A percentile compares a stretch with the other conserved stretches of the same genome.
phyloP scores from a whole-genome alignment of 1,284 basidiomycete genomes.

The Fomitopsis palustris region DNA sequence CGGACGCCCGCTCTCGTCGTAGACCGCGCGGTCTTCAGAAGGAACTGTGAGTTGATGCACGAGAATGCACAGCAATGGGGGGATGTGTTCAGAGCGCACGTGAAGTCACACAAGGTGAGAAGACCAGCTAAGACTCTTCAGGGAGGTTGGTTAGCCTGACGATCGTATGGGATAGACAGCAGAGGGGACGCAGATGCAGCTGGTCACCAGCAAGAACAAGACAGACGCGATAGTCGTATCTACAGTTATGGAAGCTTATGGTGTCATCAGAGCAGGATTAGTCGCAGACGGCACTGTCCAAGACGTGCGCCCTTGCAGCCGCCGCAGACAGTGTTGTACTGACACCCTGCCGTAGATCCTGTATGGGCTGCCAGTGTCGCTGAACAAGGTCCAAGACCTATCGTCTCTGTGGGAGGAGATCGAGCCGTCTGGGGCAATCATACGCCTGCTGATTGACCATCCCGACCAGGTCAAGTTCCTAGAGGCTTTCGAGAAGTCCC shows the following conservation, averaged over 20 bases:
- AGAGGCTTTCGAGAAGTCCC: slow-evolving; percentile 49
- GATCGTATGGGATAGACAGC: slow-evolving; percentile 45
- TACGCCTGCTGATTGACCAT: slow-evolving; percentile 77
- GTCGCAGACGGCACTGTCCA: slow-evolving; percentile 72
- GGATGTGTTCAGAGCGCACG: slow-evolving; percentile 73
- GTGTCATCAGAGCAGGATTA: slow-evolving; percentile 65
- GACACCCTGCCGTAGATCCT: slow-evolving; percentile 52
- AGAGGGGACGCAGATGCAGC: slow-evolving; percentile 71
- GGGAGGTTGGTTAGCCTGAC: background rate
- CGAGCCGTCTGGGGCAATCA: slow-evolving; percentile 44
- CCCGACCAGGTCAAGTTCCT: slow-evolving; percentile 67
- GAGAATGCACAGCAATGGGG: slow-evolving; percentile 59
- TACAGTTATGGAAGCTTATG: slow-evolving; percentile 79
- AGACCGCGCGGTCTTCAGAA: slow-evolving; percentile 64
- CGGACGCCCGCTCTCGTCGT: slow-evolving; percentile 80
- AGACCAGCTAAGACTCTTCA: background rate
- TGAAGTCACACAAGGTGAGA: slow-evolving; percentile 79
- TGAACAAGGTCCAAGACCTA: slow-evolving; percentile 74
- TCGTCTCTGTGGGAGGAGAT: slow-evolving; percentile 56
- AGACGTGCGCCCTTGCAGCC: slow-evolving; percentile 50
- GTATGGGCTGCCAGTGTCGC: slow-evolving; percentile 70
- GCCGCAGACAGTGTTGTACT: background rate
- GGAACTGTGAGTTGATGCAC: slow-evolving; percentile 76
- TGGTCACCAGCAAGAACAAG: slow-evolving; percentile 48
- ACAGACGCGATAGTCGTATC: slow-evolving; percentile 69